phyloP scores from a whole-genome alignment of 2,329 filamentous ascomycete species.

The Periglandula ipomoeae region DNA sequence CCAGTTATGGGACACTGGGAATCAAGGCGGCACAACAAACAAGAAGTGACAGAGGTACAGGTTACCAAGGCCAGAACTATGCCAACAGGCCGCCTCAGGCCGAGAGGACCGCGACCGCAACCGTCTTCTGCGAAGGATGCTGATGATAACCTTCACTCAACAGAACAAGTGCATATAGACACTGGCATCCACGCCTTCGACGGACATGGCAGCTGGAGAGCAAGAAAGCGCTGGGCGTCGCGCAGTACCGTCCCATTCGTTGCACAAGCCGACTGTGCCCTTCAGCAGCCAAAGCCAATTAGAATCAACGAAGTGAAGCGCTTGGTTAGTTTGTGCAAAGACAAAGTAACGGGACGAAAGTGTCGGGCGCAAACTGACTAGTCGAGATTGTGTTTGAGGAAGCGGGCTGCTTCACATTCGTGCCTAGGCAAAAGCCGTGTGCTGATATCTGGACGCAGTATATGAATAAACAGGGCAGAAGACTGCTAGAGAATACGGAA shows the following conservation, averaged over 20 bases:
- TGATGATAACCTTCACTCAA: background rate
- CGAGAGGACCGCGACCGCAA: conserved; percentile 1
- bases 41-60: background rate
- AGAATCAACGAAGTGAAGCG: conserved; percentile 20
- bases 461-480: background rate
- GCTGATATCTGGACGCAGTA: background rate
- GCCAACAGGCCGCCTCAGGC: background rate
- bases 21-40: background rate
- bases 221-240: conserved; percentile 13
- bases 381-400: background rate
- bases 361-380: conserved; percentile 14
- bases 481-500: too few species aligned
- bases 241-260: conserved; percentile 15
- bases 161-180: background rate
- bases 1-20: background rate
- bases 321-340: conserved; percentile 20
- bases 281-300: conserved; percentile 23
- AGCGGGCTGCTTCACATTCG: background rate
- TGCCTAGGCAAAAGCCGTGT: background rate
- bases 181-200: background rate
- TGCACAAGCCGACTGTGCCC: conserved; percentile 18
- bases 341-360: conserved; percentile 14
- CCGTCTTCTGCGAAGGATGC: background rate
- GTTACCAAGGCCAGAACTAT: background rate
- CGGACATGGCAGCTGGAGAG: conserved; percentile 6